phyloP scores from a whole-genome alignment of 306 rosid genomes.

The Hylodesmum podocarpum region DNA sequence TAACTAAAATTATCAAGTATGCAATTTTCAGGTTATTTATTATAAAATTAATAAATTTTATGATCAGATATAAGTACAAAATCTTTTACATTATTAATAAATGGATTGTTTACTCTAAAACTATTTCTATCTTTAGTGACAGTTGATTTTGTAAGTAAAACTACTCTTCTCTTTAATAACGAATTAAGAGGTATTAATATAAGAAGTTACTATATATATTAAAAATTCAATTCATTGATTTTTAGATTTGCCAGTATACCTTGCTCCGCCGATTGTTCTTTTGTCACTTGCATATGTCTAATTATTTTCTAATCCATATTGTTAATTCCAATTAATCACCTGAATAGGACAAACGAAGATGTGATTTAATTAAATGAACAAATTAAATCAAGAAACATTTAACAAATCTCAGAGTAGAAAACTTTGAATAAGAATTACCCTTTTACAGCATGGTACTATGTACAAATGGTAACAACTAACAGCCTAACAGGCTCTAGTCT shows the following conservation, averaged over 20 bases:
- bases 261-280: neutral
- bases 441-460: neutral
- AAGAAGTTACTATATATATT: too few species aligned
- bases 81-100: too few species aligned
- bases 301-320: neutral
- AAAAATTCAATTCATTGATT: conserved; percentile 14
- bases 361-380: conserved; percentile 17
- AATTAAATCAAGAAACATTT: neutral
- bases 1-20: too few species aligned
- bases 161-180: neutral
- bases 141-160: neutral
- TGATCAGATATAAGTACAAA: too few species aligned
- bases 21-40: too few species aligned
- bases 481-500: conserved; percentile 18
- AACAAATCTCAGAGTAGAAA: neutral
- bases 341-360: neutral
- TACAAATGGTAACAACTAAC: conserved; percentile 26
- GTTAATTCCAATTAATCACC: neutral
- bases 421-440: conserved; percentile 1
- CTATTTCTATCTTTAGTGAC: neutral
- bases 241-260: neutral
- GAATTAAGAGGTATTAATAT: neutral
- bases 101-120: too few species aligned
- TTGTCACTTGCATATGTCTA: neutral
- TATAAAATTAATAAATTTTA: too few species aligned